Conservation (phyloP, 2,329 filamentous ascomycete genomes). For the Ophiosphaerella herpotricha region DNA sequence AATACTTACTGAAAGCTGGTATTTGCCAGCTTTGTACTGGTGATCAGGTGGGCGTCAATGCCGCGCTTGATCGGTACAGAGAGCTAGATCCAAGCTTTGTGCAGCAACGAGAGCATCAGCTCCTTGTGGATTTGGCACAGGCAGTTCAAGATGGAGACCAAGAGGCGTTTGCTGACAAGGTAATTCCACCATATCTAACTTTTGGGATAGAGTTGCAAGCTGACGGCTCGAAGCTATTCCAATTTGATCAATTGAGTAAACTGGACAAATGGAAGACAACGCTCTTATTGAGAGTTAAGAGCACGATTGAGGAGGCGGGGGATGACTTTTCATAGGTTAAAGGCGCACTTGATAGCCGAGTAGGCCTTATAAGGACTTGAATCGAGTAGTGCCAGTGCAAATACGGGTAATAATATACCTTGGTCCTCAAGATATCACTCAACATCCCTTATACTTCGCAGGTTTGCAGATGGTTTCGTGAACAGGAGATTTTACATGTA, state of each 20-base stretch:
- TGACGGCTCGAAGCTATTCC: conserved; percentile 61
- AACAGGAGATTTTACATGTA: no score
- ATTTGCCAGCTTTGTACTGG: conserved; percentile 82
- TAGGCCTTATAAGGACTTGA: background rate
- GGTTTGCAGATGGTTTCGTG: no score
- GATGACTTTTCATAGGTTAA: conserved; percentile 67
- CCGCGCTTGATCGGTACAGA: conserved; percentile 80
- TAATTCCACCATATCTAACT: conserved; percentile 57
- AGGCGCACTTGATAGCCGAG: background rate
- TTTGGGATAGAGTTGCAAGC: background rate
- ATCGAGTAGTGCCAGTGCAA: background rate
- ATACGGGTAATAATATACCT: background rate
- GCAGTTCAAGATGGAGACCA: conserved; percentile 78
- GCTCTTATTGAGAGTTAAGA: conserved; percentile 81
- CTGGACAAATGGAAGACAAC: conserved; percentile 97
- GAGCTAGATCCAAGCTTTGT: conserved; percentile 70
- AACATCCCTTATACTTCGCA: background rate
- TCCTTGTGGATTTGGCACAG: conserved; percentile 76
- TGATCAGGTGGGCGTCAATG: conserved; percentile 77
- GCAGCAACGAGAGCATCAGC: conserved; percentile 77
- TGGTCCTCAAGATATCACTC: background rate
- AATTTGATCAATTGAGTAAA: conserved; percentile 90
- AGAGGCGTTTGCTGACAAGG: conserved; percentile 80
- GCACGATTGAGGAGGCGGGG: conserved; percentile 72
- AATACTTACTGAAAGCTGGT: conserved; percentile 92